Evolutionary conservation across 805 yeast genomes (phyloP).

Genomic region (Candida broadrunensis): DNA sequence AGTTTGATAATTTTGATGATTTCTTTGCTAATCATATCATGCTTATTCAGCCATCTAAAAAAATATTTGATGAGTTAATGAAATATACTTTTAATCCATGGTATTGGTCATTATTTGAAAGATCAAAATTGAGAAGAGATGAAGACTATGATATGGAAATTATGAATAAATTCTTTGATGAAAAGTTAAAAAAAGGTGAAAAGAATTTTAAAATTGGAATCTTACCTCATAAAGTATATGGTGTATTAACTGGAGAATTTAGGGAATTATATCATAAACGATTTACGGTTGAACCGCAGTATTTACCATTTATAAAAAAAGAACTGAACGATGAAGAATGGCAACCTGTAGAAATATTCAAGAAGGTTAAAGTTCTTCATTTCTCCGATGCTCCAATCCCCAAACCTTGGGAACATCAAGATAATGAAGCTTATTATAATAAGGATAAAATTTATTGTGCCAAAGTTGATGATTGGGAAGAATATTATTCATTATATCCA

Average conservation of each 20-base stretch:
- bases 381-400: conserved; percentile 66
- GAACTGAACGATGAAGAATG: conserved; percentile 21
- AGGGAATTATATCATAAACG: conserved; percentile 32
- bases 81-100: conserved; percentile 24
- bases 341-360: conserved; percentile 24
- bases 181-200: conserved; percentile 11
- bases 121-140: conserved; percentile 16
- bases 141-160: conserved; percentile 58
- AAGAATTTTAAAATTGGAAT: conserved; percentile 22
- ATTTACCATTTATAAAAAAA: conserved; percentile 26
- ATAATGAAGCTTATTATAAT: conserved; percentile 20
- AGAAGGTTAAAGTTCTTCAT: conserved; percentile 48
- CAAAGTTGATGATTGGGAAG: conserved; percentile 10
- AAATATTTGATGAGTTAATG: conserved; percentile 18
- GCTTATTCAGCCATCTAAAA: conserved; percentile 53
- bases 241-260: conserved; percentile 51
- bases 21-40: conserved; percentile 49
- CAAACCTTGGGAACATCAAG: conserved; percentile 55
- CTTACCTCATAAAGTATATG: conserved; percentile 52
- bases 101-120: conserved; percentile 21
- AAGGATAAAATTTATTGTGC: conserved; percentile 23
- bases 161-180: conserved; percentile 35
- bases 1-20: conserved; percentile 22
- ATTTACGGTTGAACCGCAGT: conserved; percentile 43
- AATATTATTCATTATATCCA: conserved; percentile 14